phyloP scores from a whole-genome alignment of 208 protist genomes.

The Histomonas meleagridis region DNA sequence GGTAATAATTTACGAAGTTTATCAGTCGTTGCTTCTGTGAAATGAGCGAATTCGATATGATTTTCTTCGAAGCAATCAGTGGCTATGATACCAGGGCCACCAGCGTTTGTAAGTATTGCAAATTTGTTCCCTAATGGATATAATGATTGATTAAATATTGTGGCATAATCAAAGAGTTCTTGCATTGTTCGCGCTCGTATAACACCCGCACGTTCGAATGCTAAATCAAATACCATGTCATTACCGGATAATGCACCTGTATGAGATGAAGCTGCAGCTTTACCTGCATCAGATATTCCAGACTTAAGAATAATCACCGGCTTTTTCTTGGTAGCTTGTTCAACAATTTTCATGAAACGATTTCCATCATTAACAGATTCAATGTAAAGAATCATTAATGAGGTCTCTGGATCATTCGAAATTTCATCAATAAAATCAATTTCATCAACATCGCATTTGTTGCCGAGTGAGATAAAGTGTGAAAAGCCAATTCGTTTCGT shows the following conservation, averaged over 20 bases:
- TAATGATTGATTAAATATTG: background rate
- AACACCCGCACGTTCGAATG: background rate
- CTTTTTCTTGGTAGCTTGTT: background rate
- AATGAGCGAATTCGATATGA: background rate
- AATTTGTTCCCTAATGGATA: background rate
- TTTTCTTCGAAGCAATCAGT: background rate
- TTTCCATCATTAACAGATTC: background rate
- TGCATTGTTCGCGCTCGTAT: background rate
- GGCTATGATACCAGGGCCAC: background rate
- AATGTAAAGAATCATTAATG: background rate
- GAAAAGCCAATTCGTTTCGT: background rate
- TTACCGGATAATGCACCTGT: background rate
- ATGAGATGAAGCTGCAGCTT: background rate
- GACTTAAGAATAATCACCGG: background rate
- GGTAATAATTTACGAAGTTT: background rate
- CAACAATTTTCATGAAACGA: background rate
- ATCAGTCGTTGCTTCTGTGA: background rate
- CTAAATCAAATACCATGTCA: background rate
- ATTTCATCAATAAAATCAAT: background rate
- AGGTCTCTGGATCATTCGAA: background rate
- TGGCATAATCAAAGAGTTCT: background rate
- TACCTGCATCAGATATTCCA: background rate
- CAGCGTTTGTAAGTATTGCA: background rate
- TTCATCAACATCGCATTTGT: background rate
- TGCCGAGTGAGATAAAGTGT: background rate